Conservation (phyloP, 2,329 filamentous ascomycete species). For the Amphichorda felina region DNA sequence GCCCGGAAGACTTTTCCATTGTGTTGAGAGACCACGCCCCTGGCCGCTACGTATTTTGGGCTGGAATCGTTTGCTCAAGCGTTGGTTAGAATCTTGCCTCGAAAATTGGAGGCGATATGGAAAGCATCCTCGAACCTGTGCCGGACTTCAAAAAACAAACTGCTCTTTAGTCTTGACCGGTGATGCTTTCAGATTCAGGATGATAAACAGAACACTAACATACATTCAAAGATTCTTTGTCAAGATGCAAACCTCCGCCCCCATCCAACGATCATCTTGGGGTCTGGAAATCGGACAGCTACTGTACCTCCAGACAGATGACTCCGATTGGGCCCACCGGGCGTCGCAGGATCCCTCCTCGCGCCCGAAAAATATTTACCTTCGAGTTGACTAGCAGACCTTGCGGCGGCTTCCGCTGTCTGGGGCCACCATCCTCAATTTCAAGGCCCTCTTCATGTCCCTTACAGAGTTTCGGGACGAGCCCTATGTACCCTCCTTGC, state of each 20-base stretch:
- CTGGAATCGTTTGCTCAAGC: conserved; percentile 66
- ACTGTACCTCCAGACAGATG: conserved; percentile 60
- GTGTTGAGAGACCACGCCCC: conserved; percentile 59
- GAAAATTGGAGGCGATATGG: conserved; percentile 61
- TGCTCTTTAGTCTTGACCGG: conserved; percentile 80
- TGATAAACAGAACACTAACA: not conserved
- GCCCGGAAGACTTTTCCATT: conserved; percentile 77
- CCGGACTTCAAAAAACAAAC: conserved; percentile 81
- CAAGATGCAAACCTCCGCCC: conserved; percentile 60
- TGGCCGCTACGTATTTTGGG: conserved; percentile 63
- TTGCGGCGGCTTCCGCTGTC: conserved; percentile 67
- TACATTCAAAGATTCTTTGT: conserved; percentile 54
- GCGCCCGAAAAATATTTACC: conserved; percentile 43
- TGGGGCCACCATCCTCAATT: conserved; percentile 71
- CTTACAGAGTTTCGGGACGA: conserved; percentile 59
- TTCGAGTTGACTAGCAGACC: conserved; percentile 85
- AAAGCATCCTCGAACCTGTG: conserved; percentile 61
- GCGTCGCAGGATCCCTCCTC: conserved; percentile 44
- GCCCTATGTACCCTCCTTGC: conserved; percentile 56
- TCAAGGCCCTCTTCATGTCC: conserved; percentile 76
- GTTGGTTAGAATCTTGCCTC: conserved; percentile 68
- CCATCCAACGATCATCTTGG: conserved; percentile 80
- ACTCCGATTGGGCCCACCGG: conserved; percentile 51
- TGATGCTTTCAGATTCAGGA: conserved; percentile 21
- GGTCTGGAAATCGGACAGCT: conserved; percentile 65